These are phyloP conservation scores for Domatiomyces globalis DNA, from an alignment of 2,329 filamentous ascomycete species.

Conservation along the genomic window DNA sequence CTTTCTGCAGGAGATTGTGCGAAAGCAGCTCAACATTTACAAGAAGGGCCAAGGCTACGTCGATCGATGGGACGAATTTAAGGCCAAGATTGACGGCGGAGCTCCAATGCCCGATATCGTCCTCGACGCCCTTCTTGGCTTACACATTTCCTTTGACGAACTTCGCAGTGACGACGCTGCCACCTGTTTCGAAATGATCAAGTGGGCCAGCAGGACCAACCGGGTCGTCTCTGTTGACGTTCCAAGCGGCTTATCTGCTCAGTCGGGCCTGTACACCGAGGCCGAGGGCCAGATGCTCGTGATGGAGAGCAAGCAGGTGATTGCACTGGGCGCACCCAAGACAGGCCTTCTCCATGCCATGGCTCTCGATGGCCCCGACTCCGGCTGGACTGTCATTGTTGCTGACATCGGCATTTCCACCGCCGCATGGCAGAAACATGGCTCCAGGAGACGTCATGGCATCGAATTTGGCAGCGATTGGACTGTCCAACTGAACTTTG, in stretches of 20 bases:
- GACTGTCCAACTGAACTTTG: constrained; percentile 43
- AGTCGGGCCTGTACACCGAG: constrained; percentile 37
- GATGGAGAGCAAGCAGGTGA: constrained; percentile 66
- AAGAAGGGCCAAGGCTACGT: constrained; percentile 69
- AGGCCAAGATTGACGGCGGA: constrained; percentile 25
- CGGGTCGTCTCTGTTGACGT: constrained; percentile 79
- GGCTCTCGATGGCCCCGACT: constrained; percentile 36
- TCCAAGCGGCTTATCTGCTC: constrained; percentile 51
- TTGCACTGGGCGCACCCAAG: constrained; percentile 77
- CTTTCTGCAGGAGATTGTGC: constrained; percentile 65
- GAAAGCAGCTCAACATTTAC: constrained; percentile 70
- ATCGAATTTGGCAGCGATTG: constrained; percentile 81
- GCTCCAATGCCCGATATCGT: constrained; percentile 62
- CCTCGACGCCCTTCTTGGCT: constrained; percentile 74
- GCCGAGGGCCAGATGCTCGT: constrained; percentile 65
- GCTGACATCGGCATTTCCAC: constrained; percentile 59
- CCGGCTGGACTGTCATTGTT: constrained; percentile 61
- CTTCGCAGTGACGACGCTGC: constrained; percentile 69
- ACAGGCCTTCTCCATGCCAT: constrained; percentile 68
- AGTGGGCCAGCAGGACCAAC: constrained; percentile 65
- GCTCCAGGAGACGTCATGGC: constrained; percentile 49
- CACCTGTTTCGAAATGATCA: constrained; percentile 75
- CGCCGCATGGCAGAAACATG: constrained; percentile 20
- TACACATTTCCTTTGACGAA: constrained; percentile 80
- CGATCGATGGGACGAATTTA: constrained; percentile 45